Conservation (phyloP, 163 green algal species). For the Chlamydomonas reinhardtii region DNA sequence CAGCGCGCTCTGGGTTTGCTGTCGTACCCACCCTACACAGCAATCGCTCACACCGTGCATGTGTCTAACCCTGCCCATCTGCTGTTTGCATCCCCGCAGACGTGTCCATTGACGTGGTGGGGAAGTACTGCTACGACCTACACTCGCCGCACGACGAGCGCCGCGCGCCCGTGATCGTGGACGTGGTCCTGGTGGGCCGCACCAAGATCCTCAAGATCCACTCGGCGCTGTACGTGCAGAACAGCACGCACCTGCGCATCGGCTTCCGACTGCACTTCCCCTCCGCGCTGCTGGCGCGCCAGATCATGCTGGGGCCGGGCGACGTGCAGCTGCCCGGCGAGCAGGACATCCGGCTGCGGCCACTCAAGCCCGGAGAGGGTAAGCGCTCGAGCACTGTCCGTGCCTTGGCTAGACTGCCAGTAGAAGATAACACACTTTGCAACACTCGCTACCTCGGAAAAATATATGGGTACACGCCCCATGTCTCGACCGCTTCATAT, state of each 20-base stretch:
- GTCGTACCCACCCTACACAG: no score
- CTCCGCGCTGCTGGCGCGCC: constrained; percentile 68
- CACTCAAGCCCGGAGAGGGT: constrained; percentile 66
- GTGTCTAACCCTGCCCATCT: no score
- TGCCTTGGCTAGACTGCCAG: no score
- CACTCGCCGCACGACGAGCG: constrained; percentile 70
- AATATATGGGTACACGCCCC: no score
- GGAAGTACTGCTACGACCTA: constrained; percentile 91
- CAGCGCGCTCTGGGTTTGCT: no score
- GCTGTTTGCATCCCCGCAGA: constrained; percentile 38
- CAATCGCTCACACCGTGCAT: no score
- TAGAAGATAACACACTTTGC: no score
- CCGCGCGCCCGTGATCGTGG: constrained; percentile 82
- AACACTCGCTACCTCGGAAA: no score
- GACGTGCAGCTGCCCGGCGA: constrained; percentile 50
- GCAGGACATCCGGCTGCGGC: constrained; percentile 66
- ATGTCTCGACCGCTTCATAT: no score
- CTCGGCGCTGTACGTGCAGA: constrained; percentile 64
- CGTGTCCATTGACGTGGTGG: constrained; percentile 80
- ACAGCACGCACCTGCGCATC: constrained; percentile 74
- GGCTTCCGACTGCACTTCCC: constrained; percentile 79
- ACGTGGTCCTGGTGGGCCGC: constrained; percentile 86
- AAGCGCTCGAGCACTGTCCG: no score
- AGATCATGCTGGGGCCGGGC: constrained; percentile 47
- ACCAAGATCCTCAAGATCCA: constrained; percentile 84